Conservation (phyloP, 2,329 filamentous ascomycete species). For the Fusarium mangiferae region DNA sequence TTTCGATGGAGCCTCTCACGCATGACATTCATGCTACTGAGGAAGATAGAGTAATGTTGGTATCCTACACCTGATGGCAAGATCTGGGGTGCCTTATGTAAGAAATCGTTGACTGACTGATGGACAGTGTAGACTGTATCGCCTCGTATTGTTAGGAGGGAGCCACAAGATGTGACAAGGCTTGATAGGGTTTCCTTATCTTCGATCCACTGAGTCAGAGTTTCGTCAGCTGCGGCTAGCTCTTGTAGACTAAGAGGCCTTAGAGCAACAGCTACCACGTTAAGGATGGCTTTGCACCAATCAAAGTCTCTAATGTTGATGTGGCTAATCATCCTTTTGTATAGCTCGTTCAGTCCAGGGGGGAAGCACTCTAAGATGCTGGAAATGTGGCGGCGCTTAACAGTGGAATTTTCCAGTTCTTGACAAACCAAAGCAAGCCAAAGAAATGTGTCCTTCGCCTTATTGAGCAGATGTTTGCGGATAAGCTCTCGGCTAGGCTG, state of each 20-base stretch:
- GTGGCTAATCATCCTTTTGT: rapidly evolving
- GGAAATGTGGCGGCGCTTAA: rapidly evolving
- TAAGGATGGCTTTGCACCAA: not conserved
- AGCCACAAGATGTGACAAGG: rapidly evolving
- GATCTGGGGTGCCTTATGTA: not conserved
- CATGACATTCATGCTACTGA: rapidly evolving
- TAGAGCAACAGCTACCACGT: rapidly evolving
- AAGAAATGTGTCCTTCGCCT: not conserved
- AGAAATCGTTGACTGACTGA: not conserved
- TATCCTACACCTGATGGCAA: no score
- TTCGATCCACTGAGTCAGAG: rapidly evolving
- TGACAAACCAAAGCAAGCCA: not conserved
- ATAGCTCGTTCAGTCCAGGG: rapidly evolving
- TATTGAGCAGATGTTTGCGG: rapidly evolving
- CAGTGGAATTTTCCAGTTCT: not conserved
- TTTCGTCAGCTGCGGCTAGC: rapidly evolving
- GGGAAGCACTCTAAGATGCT: rapidly evolving
- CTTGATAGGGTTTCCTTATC: rapidly evolving
- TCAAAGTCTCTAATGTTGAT: rapidly evolving
- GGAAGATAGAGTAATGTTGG: rapidly evolving
- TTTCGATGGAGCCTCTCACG: rapidly evolving
- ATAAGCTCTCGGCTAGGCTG: rapidly evolving
- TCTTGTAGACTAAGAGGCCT: rapidly evolving
- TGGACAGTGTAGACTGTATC: not conserved
- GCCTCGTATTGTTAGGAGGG: rapidly evolving